Conservation (phyloP, 768 basidiomycete genomes). For the Butyriboletus loyo region DNA sequence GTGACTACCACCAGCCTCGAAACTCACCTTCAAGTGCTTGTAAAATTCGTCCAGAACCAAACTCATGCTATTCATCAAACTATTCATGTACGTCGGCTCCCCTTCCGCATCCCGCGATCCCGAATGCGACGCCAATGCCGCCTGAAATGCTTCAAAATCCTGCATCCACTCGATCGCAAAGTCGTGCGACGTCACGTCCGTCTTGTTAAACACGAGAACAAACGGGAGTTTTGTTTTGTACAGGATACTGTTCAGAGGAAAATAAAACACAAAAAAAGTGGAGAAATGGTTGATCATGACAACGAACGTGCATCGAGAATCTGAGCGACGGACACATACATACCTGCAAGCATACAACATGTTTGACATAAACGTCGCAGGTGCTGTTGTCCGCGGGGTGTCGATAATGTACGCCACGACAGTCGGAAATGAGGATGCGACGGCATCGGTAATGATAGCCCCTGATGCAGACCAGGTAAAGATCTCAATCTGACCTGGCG, state of each 20-base stretch:
- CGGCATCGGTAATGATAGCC: conserved; percentile 95
- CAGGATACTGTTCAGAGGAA: conserved; percentile 61
- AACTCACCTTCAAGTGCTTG: conserved; percentile 81
- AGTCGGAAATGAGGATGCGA: conserved; percentile 90
- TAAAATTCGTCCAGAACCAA: conserved; percentile 98
- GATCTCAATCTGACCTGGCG: conserved; percentile 98
- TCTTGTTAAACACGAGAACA: conserved; percentile 98
- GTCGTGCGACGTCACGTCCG: conserved; percentile 82
- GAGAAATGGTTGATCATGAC: background rate
- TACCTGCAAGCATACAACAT: conserved; percentile 99
- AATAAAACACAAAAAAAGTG: background rate
- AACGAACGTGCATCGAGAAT: background rate
- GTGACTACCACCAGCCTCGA: background rate
- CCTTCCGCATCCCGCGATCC: conserved; percentile 74
- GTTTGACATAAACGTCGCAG: conserved; percentile 99
- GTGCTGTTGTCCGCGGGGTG: conserved; percentile 89
- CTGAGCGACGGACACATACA: conserved; percentile 6
- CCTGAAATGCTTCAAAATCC: conserved; percentile 95
- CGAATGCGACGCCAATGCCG: conserved; percentile 70
- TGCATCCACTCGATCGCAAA: conserved; percentile 98
- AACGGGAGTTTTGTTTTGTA: conserved; percentile 99
- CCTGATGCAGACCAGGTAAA: conserved; percentile 99
- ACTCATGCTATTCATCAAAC: conserved; percentile 99
- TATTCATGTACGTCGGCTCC: conserved; percentile 97
- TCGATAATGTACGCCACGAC: conserved; percentile 97